Percentiles rank a stretch among this genome's conserved stretches.
These are phyloP conservation scores for Ambrosiella xylebori DNA, from an alignment of 2,329 filamentous ascomycete genomes.

Conservation along the genomic window DNA sequence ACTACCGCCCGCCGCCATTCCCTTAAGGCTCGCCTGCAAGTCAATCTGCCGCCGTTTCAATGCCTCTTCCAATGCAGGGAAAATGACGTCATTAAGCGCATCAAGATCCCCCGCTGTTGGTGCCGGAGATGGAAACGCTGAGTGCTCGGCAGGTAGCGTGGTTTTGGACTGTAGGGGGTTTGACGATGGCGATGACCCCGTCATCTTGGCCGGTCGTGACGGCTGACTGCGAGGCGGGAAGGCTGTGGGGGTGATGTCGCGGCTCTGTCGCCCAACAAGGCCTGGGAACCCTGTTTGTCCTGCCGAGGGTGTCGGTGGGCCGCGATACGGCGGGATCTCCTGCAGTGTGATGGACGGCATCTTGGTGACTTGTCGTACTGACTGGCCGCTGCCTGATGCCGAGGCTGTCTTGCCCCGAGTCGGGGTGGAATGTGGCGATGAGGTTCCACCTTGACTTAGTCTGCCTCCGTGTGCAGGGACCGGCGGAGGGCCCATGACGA, in stretches of 20 bases:
- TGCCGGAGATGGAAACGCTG: constrained; percentile 40
- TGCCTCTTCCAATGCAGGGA: constrained; percentile 82
- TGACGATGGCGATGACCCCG: neutral
- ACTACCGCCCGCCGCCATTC: constrained; percentile 15
- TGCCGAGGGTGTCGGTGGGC: constrained; percentile 18
- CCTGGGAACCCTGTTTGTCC: constrained; percentile 14
- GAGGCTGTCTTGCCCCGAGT: neutral
- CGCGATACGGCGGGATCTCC: constrained; percentile 39
- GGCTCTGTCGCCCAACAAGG: constrained; percentile 15
- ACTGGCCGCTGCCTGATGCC: constrained; percentile 14
- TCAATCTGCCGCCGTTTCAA: constrained; percentile 59
- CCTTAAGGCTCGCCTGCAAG: constrained; percentile 28
- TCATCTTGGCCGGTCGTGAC: neutral
- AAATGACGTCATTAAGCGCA: constrained; percentile 75
- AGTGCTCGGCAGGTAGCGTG: constrained; percentile 19
- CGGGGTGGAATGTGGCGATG: neutral
- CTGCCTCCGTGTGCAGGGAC: constrained; percentile 9
- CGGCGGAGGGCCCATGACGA: constrained; percentile 6
- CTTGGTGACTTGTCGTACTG: constrained; percentile 24
- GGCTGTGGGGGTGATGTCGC: constrained; percentile 14
- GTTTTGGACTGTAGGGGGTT: constrained; percentile 18
- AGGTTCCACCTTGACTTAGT: neutral
- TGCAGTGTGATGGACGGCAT: constrained; percentile 27
- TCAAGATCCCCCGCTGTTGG: constrained; percentile 54
- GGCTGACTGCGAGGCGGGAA: constrained; percentile 2